Percentiles rank a stretch among this genome's conserved stretches.
phyloP scores from a whole-genome alignment of 2,329 filamentous ascomycete genomes.

The Fusarium temperatum region DNA sequence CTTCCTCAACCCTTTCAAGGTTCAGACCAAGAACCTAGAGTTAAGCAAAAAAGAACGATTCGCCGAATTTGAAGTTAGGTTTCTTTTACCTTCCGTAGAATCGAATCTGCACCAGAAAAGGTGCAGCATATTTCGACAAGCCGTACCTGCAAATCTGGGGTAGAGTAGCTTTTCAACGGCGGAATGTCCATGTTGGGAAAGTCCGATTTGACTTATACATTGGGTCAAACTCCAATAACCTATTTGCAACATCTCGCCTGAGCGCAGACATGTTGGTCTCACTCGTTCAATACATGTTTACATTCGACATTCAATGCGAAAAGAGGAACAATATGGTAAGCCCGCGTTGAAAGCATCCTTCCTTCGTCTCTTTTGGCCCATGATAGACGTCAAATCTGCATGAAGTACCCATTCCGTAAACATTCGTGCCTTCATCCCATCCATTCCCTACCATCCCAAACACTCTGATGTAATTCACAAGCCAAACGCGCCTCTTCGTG shows the following conservation, averaged over 20 bases:
- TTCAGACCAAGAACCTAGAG: not conserved
- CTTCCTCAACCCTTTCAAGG: conserved; percentile 24
- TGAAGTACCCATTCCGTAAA: conserved; percentile 38
- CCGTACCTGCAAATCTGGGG: conserved; percentile 9
- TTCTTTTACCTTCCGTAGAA: conserved; percentile 28
- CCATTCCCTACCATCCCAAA: conserved; percentile 34
- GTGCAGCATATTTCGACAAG: not conserved
- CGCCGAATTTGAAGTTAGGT: not conserved
- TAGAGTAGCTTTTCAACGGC: not conserved
- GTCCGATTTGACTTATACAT: conserved; percentile 7
- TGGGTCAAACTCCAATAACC: not conserved
- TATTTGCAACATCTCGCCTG: not conserved
- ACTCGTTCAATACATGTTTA: not conserved
- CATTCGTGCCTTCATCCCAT: conserved; percentile 40
- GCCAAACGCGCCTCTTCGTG: conserved; percentile 13
- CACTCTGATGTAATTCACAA: conserved; percentile 32
- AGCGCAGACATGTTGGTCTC: not conserved
- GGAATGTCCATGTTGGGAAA: conserved; percentile 30
- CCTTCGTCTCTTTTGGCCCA: conserved; percentile 41
- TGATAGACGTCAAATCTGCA: conserved; percentile 42
- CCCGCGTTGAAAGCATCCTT: conserved; percentile 35
- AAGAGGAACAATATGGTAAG: conserved; percentile 4
- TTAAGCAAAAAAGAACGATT: not conserved
- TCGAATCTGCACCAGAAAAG: not conserved
- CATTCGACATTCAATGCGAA: not conserved